These are phyloP conservation scores for Fistulifera solaris DNA, from an alignment of 108 stramenopile genomes.

Conservation along the genomic window DNA sequence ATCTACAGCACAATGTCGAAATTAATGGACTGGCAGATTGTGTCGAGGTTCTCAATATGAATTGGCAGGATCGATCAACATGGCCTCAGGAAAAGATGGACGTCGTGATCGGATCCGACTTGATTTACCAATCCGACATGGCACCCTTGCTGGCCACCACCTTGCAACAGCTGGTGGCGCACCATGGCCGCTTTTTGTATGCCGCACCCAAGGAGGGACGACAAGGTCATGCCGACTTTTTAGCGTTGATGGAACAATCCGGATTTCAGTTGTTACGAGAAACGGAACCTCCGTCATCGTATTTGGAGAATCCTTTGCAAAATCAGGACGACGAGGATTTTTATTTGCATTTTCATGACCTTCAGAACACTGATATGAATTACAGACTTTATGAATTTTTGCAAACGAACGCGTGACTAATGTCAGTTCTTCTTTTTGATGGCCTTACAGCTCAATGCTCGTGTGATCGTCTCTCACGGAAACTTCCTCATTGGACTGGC, in stretches of 20 bases:
- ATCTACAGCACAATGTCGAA: constrained; percentile 62
- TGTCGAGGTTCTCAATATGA: constrained; percentile 34
- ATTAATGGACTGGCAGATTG: constrained; percentile 29
- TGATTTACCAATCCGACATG: constrained; percentile 75
- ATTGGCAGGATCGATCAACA: constrained; percentile 74
- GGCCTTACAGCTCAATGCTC: too few species aligned
- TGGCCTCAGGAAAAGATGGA: constrained; percentile 68
- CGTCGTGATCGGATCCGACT: constrained; percentile 74
- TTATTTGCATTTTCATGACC: constrained; percentile 77
- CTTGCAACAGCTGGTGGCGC: constrained; percentile 40
- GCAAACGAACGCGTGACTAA: too few species aligned
- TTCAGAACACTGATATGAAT: constrained; percentile 27
- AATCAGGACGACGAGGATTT: constrained; percentile 66
- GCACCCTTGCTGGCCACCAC: constrained; percentile 64
- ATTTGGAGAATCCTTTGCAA: constrained; percentile 43
- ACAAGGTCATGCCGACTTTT: constrained; percentile 53
- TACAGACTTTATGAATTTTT: constrained; percentile 73
- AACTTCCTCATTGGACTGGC: too few species aligned
- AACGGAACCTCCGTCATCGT: constrained; percentile 32
- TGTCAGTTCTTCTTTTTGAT: too few species aligned
- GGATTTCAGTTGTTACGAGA: constrained; percentile 12
- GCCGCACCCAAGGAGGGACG: constrained; percentile 44
- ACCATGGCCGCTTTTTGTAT: constrained; percentile 41
- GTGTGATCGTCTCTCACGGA: too few species aligned
- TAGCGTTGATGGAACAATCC: constrained; percentile 39